Base-by-base conservation (phyloP, 192 early-diverging fungal species). In the Dissophora ornata region DNA sequence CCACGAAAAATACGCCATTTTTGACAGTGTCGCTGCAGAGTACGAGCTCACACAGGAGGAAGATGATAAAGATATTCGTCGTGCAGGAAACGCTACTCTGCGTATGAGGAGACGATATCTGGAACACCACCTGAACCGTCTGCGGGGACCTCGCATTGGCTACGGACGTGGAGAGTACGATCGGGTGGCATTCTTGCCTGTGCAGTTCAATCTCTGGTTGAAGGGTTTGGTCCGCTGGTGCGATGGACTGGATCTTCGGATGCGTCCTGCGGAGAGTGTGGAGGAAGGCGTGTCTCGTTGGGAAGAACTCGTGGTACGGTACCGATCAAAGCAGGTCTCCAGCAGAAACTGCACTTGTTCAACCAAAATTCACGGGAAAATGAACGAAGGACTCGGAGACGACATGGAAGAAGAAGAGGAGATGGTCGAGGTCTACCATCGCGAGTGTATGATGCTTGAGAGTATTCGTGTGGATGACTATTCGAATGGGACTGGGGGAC, bases 191-290 rank as follows among this genome's bases (percentile, higher is more conserved):
- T 78, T 78, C 51, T 33, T 81, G 2, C 80, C 80, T 13, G 68
- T 71, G 63, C 73, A 78, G 57, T 71, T 78, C 56, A 81, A 81
- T 51, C 28, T 61, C 12, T 70, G 68, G 49, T n/a, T 77, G 19
- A 63, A 67, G 10, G 53, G 65, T 28, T 46, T 67, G 32, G 38
- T 81, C 8, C 71, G 80, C n/a, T 81, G 80, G 80, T 78, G 73
- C 44, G 80, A 81, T 64, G 80, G 80, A 21, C 46, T 81, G 24
- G 80, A 81, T 30, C 63, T 81, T 45, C 71, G 82, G 19, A 67
- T 67, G 64, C 57, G 53, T 15, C 58, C 56, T 26, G 15, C 19
- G 4, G 24, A 30, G 18, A 34, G 6, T 1, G 13, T 36, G 15
- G 8, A 8, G 30, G 41, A 45, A 0, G 12, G 18, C 11, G 4